phyloP scores from a whole-genome alignment of 2,329 filamentous ascomycete species.

The Penicillium sp. region DNA sequence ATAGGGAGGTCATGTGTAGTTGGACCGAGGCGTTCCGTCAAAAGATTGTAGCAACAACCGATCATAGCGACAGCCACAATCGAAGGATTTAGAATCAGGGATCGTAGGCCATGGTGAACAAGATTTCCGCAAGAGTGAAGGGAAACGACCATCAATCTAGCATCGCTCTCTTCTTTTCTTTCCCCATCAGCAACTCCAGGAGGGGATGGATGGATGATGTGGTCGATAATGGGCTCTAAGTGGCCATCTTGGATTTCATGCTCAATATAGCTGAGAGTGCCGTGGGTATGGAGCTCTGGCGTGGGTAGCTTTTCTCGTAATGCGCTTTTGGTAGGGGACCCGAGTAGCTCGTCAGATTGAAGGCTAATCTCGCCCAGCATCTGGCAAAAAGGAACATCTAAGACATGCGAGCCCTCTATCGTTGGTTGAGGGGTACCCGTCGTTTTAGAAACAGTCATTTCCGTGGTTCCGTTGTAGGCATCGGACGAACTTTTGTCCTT shows the following conservation, averaged over 20 bases:
- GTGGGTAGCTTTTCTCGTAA: slow-evolving; percentile 11
- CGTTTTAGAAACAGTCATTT: slow-evolving; percentile 10
- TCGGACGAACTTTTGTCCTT: slow-evolving; percentile 67
- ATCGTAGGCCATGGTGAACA: slow-evolving; percentile 87
- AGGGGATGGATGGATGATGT: slow-evolving; percentile 28
- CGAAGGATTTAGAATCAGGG: slow-evolving; percentile 76
- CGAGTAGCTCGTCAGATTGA: slow-evolving; percentile 29
- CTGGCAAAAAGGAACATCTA: slow-evolving; percentile 30
- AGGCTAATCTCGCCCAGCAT: slow-evolving; percentile 38
- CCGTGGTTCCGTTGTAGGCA: slow-evolving; percentile 14
- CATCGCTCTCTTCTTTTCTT: slow-evolving; percentile 17
- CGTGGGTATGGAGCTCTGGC: slow-evolving; percentile 22
- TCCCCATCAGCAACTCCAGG: background rate
- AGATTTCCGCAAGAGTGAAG: slow-evolving; percentile 97
- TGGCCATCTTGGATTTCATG: slow-evolving; percentile 44
- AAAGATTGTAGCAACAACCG: slow-evolving; percentile 95
- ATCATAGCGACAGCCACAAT: slow-evolving; percentile 90
- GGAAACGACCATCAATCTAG: slow-evolving; percentile 79
- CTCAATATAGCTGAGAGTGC: slow-evolving; percentile 44
- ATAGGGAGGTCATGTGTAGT: slow-evolving; percentile 83
- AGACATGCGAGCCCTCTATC: slow-evolving; percentile 3
- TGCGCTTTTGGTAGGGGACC: background rate
- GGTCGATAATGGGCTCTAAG: slow-evolving; percentile 37
- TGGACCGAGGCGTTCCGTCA: slow-evolving; percentile 85
- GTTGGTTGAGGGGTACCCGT: slow-evolving; percentile 1